Evolutionary conservation across 768 basidiomycete species (phyloP), one percentile per base, ranked within the genome.

Genomic region (Trametes cingulata): DNA sequence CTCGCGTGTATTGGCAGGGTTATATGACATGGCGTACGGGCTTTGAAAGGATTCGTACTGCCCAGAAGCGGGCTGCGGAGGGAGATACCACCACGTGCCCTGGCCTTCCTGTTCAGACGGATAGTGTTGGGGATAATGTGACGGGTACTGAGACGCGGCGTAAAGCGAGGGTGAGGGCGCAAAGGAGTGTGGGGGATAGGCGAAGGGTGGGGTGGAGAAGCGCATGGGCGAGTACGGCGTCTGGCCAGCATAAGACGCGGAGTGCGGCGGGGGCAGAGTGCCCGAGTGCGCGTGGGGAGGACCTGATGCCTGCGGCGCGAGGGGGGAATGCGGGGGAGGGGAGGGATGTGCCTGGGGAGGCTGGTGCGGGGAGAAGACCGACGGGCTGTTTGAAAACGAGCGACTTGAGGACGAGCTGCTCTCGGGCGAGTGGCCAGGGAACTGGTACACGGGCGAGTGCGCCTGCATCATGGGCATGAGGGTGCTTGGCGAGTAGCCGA

Each of bases 21-120:
- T 63, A 42, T 61, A 67, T 42, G 62, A 60, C 60, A 65, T 63
- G 41, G 58, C 59, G 56, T 68, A 70, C 36, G 62, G 61, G 47
- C 61, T 58, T 36, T 62, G 64, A 48, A 58, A 65, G 25, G 66
- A 64, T 36, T 66, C 64, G 48, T 63, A 67, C 59, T 67, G 65
- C 19, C 61, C 56, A 13, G 67, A 64, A n/a, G 64, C 62, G 14
- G 62, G 72, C 24, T 52, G 69, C 62, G 65, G 62, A 2, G 76
- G 76, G 20, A 81, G 65, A 61, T 84, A 85, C 77, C 80, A 86
- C 82, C 82, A 84, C 1, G 75, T 70, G n/a, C 77, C 78, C 60
- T 75, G 80, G n/a, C 70, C 71, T 6, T 81, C 81, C n/a, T 71
- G 67, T 6, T 65, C 64, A 14, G 58, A 17, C n/a, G 71, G 27